Base-by-base conservation (phyloP, 257 asterid genomes). In the Cordia subcordata region DNA sequence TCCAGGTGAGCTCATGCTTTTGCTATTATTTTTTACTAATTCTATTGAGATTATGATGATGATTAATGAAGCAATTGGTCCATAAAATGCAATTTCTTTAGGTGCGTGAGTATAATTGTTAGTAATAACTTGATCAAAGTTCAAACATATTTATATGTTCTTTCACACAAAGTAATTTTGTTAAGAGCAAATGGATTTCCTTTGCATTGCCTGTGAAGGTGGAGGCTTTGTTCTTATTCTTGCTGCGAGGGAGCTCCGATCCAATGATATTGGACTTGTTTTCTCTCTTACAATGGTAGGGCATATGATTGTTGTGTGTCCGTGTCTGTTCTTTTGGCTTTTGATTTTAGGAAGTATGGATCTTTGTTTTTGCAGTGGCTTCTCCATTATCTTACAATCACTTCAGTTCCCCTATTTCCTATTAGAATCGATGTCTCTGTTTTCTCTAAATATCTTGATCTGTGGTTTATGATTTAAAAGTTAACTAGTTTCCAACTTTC, bases 211-310 rank as follows among this genome's bases (percentile, higher is more conserved):
- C 84, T 83, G 72, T 87, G 96, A 89, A 86, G 95, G 97, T 86
- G 82, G 92, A 71, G 90, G 77, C 79, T 79, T 81, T 89, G 91
- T 81, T 79, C 87, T 78, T 74, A 83, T 81, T 84, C 90, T 87
- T 72, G 85, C 94, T 87, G 95, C 93, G 60, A 85, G 77, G 97
- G 91, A 88, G 95, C 98, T 73, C 75, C 95, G 76, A 74, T 85
- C 71, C 77, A 80, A 78, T 90, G 87, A 81, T 79, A 81, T 77
- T 88, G 95, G 84, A 80, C 61, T 80, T 84, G 81, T 82, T 82
- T 80, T 83, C 81, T 82, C 90, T 82, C 84, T 73, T 79, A 62
- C 73, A 72, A 83, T 87, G 98, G 95, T 90, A 87, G 93, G 90
- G 84, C 73, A 77, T 71, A 70, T 60, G 66, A 70, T 66, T 72